Base-by-base conservation (phyloP, 352 stramenopile species). In the Achlya hypogyna region DNA sequence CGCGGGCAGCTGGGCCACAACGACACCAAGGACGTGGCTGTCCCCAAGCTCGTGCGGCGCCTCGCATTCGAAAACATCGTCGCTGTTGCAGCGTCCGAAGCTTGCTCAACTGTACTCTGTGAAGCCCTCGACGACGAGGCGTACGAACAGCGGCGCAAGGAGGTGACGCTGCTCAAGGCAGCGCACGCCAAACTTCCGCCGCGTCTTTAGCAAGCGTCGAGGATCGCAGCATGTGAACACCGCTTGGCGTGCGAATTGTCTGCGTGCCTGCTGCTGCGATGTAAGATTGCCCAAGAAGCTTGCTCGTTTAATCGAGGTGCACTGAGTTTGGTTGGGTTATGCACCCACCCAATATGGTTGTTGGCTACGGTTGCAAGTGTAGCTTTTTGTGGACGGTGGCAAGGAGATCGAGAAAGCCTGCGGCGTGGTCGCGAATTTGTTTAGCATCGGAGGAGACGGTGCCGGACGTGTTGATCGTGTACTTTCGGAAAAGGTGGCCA, bases 11-110 rank as follows among this genome's bases (percentile, higher is more conserved):
- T 89, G 2, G 81, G 75, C 0, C 78, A 75, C 22, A 25, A 66
- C 1, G 34, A 74, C 25, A 58, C 53, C 2, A 45, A 40, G 0
- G 79, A 91, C 51, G 68, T 75, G 42, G 85, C 74, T 74, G 62
- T 71, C 0, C 82, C 81, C 1, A 73, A 71, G 12, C 53, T 73
- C n/a, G 67, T 89, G 8, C 71, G 71, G 0, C 75, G 76, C 0
- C 51, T 91, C 27, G 71, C 71, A 2, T 88, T 86, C 63, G 78
- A 88, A 22, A 62, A 60, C 6, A 74, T 91, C 23, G 71, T 74
- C 2, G 63, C 78, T 16, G 78, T 74, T 14, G 78, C 73, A 1
- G 81, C 81, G 20, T 89, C 78, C 40, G 81, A 91, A 62, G 62
- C 75, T 6, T 77, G 78, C 32, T 87, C 82, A 1, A 64, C 82